phyloP scores from a whole-genome alignment of 768 basidiomycete genomes.

The Cubamyces lactineus region DNA sequence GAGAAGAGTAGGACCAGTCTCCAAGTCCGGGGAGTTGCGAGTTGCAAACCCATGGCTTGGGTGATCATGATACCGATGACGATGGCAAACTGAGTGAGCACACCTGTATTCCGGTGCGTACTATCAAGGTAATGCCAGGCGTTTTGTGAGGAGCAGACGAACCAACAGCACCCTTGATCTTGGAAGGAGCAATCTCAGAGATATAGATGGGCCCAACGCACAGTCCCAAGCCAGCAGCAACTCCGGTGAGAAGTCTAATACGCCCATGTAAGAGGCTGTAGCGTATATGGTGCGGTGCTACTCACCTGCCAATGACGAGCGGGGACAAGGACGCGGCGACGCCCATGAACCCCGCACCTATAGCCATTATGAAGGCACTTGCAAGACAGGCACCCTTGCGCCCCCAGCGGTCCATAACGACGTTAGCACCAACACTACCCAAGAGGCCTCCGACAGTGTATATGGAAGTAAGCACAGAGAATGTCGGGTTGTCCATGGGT shows the following conservation, averaged over 20 bases:
- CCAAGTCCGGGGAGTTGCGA: slow-evolving; percentile 75
- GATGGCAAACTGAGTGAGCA: slow-evolving; percentile 80
- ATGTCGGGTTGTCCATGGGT: slow-evolving; percentile 73
- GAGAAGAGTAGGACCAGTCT: slow-evolving; percentile 72
- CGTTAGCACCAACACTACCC: slow-evolving; percentile 71
- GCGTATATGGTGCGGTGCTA: neutral
- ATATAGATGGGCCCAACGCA: slow-evolving; percentile 85
- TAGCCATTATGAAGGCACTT: slow-evolving; percentile 56
- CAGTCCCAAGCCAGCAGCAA: slow-evolving; percentile 71
- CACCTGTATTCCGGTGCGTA: slow-evolving; percentile 47
- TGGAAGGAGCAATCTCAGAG: slow-evolving; percentile 80
- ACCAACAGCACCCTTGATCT: slow-evolving; percentile 78
- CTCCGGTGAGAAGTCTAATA: slow-evolving; percentile 63
- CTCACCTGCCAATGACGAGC: slow-evolving; percentile 70
- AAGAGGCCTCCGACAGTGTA: slow-evolving; percentile 88
- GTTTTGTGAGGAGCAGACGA: slow-evolving; percentile 24
- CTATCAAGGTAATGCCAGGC: neutral
- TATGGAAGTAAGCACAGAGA: slow-evolving; percentile 81
- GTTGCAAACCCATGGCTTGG: slow-evolving; percentile 71
- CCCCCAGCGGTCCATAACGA: slow-evolving; percentile 71
- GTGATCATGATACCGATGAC: slow-evolving; percentile 88
- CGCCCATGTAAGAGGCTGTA: neutral
- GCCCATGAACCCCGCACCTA: slow-evolving; percentile 69
- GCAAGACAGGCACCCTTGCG: slow-evolving; percentile 66
- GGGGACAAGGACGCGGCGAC: slow-evolving; percentile 57